Base-by-base conservation (phyloP, 345 rosid genomes). In the Draba incana region DNA sequence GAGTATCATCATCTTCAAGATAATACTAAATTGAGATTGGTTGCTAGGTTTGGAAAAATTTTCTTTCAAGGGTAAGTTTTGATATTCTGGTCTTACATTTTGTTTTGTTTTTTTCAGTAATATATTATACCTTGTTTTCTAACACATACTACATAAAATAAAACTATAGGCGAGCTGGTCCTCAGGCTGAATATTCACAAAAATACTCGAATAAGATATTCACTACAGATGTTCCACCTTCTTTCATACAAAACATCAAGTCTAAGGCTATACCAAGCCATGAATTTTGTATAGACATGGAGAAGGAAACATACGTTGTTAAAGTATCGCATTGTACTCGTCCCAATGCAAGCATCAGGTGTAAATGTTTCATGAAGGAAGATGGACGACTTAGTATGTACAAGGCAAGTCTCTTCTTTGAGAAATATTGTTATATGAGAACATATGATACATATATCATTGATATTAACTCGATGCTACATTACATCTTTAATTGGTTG, bases 31-130 rank as follows among this genome's bases (percentile, higher is more conserved):
- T 80, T 82, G 38, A 49, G 55, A 65, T 41, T 88, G 67, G 81
- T 82, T 52, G 94, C 85, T 62, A 75, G 92, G 71, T 68, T 86
- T 76, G 87, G 95, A 31, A 86, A 78, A 74, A 45, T 75, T 44
- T 37, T 70, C 46, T 88, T 84, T 48, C 50, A 33, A 10, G 50
- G 79, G 89, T 81, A 70, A 69, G 84, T 69, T 55, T 60, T 28
- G 9, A 28, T 39, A 52, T 62, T 16, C 51, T 61, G 1, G 79
- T 63, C 8, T 33, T 48, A 48, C 38, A 45, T 49, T 25, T 35
- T 72, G 12, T 24, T 28, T n/a, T 7, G 6, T 33, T 3, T n/a
- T 9, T 3, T 14, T 15, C 25, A 8, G 0, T 3, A 14, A 33
- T 4, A 15, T 16, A 12, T 42, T 12, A 7, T 10, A 33, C 31